Conservation (phyloP, 139 green algal genomes). For the Chlamydomonas asymmetrica region DNA sequence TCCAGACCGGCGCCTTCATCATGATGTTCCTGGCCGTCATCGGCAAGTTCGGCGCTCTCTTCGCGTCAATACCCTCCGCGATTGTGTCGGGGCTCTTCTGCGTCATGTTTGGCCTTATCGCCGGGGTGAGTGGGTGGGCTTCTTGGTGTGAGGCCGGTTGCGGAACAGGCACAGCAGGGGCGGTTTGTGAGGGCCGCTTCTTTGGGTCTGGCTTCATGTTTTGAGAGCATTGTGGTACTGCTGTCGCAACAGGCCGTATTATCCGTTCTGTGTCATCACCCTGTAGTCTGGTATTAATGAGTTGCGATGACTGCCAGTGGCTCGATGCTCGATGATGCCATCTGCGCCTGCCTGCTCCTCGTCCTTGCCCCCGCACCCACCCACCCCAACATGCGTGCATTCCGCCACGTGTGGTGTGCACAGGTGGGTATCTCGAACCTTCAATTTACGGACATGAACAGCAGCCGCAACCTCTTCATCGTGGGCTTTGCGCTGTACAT, state of each 20-base stretch:
- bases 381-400: too few relatives aligned
- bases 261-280: too few relatives aligned
- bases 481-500: constrained; percentile 62
- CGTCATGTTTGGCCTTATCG: constrained; percentile 72
- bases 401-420: too few relatives aligned
- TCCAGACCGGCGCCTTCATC: constrained; percentile 54
- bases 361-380: too few relatives aligned
- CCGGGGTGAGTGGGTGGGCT: constrained; percentile 8
- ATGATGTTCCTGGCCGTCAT: constrained; percentile 63
- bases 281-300: too few relatives aligned
- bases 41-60: constrained; percentile 75
- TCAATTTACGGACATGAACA: constrained; percentile 53
- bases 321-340: not conserved
- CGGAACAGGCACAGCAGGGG: not conserved
- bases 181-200: not conserved
- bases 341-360: not conserved
- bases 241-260: too few relatives aligned
- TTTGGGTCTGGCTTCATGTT: too few relatives aligned
- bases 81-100: constrained; percentile 70
- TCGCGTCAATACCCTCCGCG: constrained; percentile 62
- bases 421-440: constrained; percentile 53
- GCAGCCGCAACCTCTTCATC: constrained; percentile 68
- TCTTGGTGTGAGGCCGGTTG: not conserved
- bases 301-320: constrained; percentile 13
- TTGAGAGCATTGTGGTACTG: too few relatives aligned